Conservation (phyloP, 306 rosid genomes). For the Sophora flavescens region DNA sequence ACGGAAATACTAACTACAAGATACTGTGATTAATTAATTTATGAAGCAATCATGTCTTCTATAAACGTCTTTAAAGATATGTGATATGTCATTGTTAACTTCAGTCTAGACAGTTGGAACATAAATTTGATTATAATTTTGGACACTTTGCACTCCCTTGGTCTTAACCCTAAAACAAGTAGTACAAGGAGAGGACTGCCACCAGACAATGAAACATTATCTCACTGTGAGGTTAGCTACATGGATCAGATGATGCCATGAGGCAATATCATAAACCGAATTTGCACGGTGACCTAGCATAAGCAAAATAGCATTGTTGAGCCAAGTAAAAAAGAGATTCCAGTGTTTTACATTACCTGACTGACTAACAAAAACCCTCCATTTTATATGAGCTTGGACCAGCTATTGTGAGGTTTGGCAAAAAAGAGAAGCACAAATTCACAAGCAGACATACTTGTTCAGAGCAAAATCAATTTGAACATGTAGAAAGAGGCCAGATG, state of each 20-base stretch:
- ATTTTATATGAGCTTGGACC: background rate
- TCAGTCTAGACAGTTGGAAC: background rate
- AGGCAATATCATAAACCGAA: background rate
- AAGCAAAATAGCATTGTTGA: background rate
- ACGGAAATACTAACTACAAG: too few relatives aligned
- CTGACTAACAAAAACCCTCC: background rate
- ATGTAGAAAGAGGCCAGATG: background rate
- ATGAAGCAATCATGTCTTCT: too few relatives aligned
- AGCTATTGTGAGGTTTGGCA: too few relatives aligned
- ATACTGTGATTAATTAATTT: too few relatives aligned
- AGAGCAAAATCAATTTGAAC: conserved; percentile 19
- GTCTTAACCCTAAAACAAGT: background rate
- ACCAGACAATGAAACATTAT: background rate
- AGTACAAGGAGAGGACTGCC: too few relatives aligned
- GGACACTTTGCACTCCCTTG: background rate
- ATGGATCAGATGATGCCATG: background rate
- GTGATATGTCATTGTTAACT: too few relatives aligned
- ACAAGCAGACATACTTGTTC: background rate
- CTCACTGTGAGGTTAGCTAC: background rate
- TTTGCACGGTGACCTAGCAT: background rate
- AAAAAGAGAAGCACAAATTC: background rate
- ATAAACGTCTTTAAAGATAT: too few relatives aligned
- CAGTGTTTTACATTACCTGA: background rate
- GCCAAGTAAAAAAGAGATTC: conserved; percentile 3
- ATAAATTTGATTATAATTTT: background rate